Evolutionary conservation across 2,329 filamentous ascomycete genomes (phyloP).

Genomic region (Nothopassalora personata): DNA sequence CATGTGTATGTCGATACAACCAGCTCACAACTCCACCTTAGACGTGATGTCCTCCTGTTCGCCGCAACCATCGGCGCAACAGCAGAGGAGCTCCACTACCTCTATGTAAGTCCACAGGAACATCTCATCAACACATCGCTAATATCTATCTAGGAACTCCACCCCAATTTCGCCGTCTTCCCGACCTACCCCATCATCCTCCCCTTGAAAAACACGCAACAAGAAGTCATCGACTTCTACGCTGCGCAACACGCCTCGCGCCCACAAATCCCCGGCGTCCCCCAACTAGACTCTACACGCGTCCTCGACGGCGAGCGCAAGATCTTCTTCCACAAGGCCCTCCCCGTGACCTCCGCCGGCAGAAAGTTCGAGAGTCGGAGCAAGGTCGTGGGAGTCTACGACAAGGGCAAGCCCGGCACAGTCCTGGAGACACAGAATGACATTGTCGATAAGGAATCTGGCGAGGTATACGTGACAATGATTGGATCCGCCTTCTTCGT

Average conservation of each 20-base stretch:
- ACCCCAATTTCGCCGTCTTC: constrained; percentile 81
- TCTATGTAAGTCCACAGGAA: constrained; percentile 60
- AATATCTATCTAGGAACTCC: constrained; percentile 61
- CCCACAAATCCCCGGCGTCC: constrained; percentile 64
- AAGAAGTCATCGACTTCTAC: constrained; percentile 71
- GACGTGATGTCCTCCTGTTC: constrained; percentile 84
- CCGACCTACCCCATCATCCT: constrained; percentile 83
- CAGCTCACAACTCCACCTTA: constrained; percentile 32
- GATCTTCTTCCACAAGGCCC: constrained; percentile 63
- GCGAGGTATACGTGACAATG: constrained; percentile 66
- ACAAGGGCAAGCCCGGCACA: constrained; percentile 72
- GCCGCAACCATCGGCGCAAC: constrained; percentile 82
- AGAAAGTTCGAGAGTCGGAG: constrained; percentile 68
- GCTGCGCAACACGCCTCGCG: constrained; percentile 47
- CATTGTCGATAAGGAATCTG: constrained; percentile 64
- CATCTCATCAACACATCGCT: not conserved
- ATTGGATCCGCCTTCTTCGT: constrained; percentile 73
- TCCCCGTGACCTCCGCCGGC: constrained; percentile 67
- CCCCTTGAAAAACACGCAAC: constrained; percentile 70
- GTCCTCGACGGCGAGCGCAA: constrained; percentile 81
- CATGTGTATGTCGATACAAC: not conserved
- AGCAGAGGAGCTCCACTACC: constrained; percentile 83
- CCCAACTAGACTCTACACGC: constrained; percentile 66
- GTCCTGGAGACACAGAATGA: constrained; percentile 75
- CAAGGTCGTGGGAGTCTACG: constrained; percentile 79